These are phyloP conservation scores for Cinchona pubescens DNA, from an alignment of 257 asterid species.

Conservation along the genomic window DNA sequence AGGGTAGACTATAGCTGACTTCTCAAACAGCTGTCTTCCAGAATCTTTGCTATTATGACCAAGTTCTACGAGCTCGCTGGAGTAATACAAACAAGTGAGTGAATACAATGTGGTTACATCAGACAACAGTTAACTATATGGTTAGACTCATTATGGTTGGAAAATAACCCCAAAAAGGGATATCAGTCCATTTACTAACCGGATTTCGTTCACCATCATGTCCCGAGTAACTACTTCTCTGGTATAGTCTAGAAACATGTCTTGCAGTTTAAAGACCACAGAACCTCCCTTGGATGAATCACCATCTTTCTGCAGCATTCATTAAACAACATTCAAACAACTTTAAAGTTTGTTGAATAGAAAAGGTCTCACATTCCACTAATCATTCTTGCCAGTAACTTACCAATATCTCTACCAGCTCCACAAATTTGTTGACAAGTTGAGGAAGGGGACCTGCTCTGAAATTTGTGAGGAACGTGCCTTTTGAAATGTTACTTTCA, in stretches of 20 bases:
- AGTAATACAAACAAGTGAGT: conserved; percentile 24
- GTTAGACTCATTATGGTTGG: background rate
- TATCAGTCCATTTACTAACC: conserved; percentile 45
- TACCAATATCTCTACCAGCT: conserved; percentile 88
- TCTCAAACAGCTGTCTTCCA: conserved; percentile 84
- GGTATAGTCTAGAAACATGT: no score
- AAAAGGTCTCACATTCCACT: background rate
- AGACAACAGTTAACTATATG: background rate
- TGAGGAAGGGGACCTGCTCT: conserved; percentile 75
- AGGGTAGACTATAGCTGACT: conserved; percentile 65
- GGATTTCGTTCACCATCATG: conserved; percentile 86
- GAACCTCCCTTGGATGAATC: conserved; percentile 70
- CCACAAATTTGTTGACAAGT: conserved; percentile 74
- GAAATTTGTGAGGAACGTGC: conserved; percentile 72
- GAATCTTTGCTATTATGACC: conserved; percentile 77
- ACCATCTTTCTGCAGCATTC: conserved; percentile 62
- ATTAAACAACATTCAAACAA: conserved; percentile 12
- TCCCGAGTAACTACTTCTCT: conserved; percentile 89
- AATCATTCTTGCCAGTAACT: conserved; percentile 22
- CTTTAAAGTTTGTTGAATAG: conserved; percentile 8
- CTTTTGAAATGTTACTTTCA: conserved; percentile 61
- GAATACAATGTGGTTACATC: background rate
- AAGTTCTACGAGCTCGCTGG: conserved; percentile 83
- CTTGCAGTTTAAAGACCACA: conserved; percentile 88
- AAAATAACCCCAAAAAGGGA: background rate